phyloP scores from a whole-genome alignment of 2,329 filamentous ascomycete genomes.

The Paecilomyces sp. region DNA sequence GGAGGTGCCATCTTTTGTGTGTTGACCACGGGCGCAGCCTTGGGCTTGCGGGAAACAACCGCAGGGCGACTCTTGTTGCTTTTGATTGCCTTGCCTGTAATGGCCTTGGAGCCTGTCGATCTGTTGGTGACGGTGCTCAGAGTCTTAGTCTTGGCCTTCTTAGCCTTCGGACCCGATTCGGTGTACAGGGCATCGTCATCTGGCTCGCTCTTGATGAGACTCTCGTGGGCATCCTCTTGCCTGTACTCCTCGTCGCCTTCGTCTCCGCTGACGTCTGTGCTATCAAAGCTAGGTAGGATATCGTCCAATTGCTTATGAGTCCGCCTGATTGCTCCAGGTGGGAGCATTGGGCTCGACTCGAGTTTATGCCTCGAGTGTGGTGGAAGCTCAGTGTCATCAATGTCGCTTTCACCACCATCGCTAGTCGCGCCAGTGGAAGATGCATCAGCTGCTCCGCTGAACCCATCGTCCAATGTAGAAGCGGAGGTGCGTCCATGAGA shows the following conservation, averaged over 20 bases:
- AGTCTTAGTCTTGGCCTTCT: slow-evolving; percentile 47
- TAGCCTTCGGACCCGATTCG: slow-evolving; percentile 36
- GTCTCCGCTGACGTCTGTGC: slow-evolving; percentile 55
- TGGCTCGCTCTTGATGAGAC: slow-evolving; percentile 48
- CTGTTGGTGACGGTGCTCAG: slow-evolving; percentile 24
- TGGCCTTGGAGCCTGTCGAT: slow-evolving; percentile 21
- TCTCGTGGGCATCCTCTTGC: slow-evolving; percentile 47
- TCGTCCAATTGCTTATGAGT: slow-evolving; percentile 45
- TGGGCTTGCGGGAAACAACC: slow-evolving; percentile 31
- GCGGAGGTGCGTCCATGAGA: slow-evolving; percentile 89
- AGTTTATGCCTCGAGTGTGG: slow-evolving; percentile 35
- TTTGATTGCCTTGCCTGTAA: slow-evolving; percentile 21
- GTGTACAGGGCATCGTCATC: slow-evolving; percentile 37
- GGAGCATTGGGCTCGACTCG: slow-evolving; percentile 36
- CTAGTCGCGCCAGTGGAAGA: slow-evolving; percentile 79
- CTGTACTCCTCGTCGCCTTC: slow-evolving; percentile 49
- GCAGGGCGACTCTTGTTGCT: slow-evolving; percentile 25
- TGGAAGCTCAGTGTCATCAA: slow-evolving; percentile 50
- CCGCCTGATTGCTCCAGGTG: slow-evolving; percentile 39
- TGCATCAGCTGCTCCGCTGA: slow-evolving; percentile 80
- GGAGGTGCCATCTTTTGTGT: slow-evolving; percentile 29
- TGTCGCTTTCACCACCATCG: slow-evolving; percentile 62
- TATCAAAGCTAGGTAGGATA: slow-evolving; percentile 50
- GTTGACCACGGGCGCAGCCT: slow-evolving; percentile 15
- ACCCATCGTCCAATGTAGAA: slow-evolving; percentile 86